Percentiles rank a stretch among this genome's conserved stretches.
Evolutionary conservation across 805 yeast species (phyloP).

Genomic region (Nakazawaea peltata): DNA sequence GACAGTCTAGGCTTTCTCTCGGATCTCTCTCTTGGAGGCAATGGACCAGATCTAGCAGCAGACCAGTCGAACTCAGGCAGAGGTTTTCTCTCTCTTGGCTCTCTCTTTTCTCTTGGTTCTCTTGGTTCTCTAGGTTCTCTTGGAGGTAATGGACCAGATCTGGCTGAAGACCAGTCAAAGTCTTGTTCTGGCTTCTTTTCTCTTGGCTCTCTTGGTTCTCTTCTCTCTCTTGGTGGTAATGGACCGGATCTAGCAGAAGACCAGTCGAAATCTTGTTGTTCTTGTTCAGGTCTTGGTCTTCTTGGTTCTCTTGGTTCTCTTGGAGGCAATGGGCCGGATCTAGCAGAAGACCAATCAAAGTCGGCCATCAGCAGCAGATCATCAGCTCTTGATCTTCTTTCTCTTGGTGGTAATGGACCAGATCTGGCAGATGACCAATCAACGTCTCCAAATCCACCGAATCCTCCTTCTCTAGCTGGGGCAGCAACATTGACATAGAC

Average conservation of each 20-base stretch:
- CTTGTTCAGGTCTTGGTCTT: conserved; percentile 21
- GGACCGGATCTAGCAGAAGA: conserved; percentile 33
- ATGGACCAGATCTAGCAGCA: conserved; percentile 25
- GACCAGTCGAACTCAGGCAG: conserved; percentile 33
- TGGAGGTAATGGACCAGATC: conserved; percentile 28
- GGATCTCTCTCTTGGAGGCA: too few relatives aligned
- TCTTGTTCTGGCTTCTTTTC: conserved; percentile 24
- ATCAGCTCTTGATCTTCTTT: conserved; percentile 18
- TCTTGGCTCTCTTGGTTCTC: conserved; percentile 24
- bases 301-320: conserved; percentile 18
- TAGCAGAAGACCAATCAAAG: conserved; percentile 9
- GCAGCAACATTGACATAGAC: conserved; percentile 52
- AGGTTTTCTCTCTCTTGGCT: conserved; percentile 26
- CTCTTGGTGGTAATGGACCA: conserved; percentile 18
- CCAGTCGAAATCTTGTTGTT: conserved; percentile 38
- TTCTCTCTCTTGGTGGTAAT: conserved; percentile 27
- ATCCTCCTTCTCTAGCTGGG: conserved; percentile 38
- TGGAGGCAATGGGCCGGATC: conserved; percentile 17
- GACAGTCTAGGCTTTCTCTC: conserved; percentile 12
- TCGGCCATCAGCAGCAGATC: too few relatives aligned
- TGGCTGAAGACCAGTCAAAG: conserved; percentile 48
- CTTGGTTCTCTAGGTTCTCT: conserved; percentile 23
- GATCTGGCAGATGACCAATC: conserved; percentile 17
- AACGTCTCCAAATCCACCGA: conserved; percentile 17
- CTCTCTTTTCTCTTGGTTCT: conserved; percentile 29